These are phyloP conservation scores for Boletellus ananiceps DNA, from an alignment of 768 basidiomycete species.

Conservation along the genomic window DNA sequence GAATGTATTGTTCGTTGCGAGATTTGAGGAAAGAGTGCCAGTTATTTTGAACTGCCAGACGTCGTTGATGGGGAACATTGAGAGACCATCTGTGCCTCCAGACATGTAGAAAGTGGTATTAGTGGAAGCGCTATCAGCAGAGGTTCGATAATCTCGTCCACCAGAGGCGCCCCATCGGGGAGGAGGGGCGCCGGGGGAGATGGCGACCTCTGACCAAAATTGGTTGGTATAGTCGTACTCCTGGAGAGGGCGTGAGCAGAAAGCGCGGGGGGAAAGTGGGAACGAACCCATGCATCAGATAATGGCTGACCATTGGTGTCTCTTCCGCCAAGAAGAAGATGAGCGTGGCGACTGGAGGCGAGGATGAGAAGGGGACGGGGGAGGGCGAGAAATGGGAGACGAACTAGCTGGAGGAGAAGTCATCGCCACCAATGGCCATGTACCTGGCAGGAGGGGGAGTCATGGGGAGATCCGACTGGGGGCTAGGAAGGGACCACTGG, in stretches of 20 bases:
- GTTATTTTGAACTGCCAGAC: conserved; percentile 68
- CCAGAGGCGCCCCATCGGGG: conserved; percentile 70
- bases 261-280: background rate
- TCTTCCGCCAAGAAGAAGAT: conserved; percentile 71
- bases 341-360: conserved; percentile 58
- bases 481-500: conserved; percentile 54
- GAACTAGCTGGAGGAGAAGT: conserved; percentile 81
- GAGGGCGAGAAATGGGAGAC: conserved; percentile 28
- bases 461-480: conserved; percentile 45
- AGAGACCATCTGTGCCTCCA: conserved; percentile 58
- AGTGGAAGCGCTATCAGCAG: conserved; percentile 27
- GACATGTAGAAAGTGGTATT: conserved; percentile 72
- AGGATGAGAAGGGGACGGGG: conserved; percentile 12
- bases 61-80: conserved; percentile 50
- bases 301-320: conserved; percentile 49
- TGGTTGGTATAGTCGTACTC: conserved; percentile 73
- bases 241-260: conserved; percentile 34
- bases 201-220: conserved; percentile 64
- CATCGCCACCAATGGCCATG: conserved; percentile 58
- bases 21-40: conserved; percentile 69
- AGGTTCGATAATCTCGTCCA: conserved; percentile 60
- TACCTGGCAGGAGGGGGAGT: conserved; percentile 57
- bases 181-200: conserved; percentile 52
- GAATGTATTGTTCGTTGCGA: conserved; percentile 38
- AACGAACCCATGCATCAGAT: conserved; percentile 69